Percentiles rank a stretch among this genome's conserved stretches.
Conservation (phyloP, 2,329 filamentous ascomycete genomes). For the Delphinella strobiligena region DNA sequence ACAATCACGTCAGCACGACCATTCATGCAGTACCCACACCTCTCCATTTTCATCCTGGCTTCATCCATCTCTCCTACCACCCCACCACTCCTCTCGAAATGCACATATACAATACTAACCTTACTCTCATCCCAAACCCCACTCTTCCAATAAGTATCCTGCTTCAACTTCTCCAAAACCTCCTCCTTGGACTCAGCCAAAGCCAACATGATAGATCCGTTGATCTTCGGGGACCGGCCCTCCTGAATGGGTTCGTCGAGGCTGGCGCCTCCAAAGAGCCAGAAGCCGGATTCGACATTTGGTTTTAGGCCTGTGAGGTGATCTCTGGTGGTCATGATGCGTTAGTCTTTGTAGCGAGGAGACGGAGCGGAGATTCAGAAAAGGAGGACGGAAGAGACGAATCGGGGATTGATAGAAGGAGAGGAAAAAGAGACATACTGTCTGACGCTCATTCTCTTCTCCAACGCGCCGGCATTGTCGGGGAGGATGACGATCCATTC, state of each 20-base stretch:
- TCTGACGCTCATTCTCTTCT: constrained; percentile 31
- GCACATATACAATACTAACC: constrained; percentile 16
- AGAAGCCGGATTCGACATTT: constrained; percentile 40
- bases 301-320: constrained; percentile 49
- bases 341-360: neutral
- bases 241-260: constrained; percentile 53
- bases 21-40: neutral
- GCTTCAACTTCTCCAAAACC: constrained; percentile 51
- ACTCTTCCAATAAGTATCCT: constrained; percentile 58
- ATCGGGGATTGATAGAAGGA: constrained; percentile 3
- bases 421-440: constrained; percentile 16
- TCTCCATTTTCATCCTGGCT: constrained; percentile 1
- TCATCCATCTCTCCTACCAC: neutral
- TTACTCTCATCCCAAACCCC: constrained; percentile 65
- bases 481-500: constrained; percentile 42
- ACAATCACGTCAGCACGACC: neutral
- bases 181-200: constrained; percentile 58
- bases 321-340: constrained; percentile 12
- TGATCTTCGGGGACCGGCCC: constrained; percentile 55
- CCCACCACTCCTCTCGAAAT: neutral
- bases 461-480: constrained; percentile 29
- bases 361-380: neutral
- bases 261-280: constrained; percentile 58
- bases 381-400: constrained; percentile 10
- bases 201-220: constrained; percentile 59